Evolutionary conservation across 441 rosid genomes (phyloP), one percentile per base, ranked within the genome.

Genomic region (Populus hybrid): DNA sequence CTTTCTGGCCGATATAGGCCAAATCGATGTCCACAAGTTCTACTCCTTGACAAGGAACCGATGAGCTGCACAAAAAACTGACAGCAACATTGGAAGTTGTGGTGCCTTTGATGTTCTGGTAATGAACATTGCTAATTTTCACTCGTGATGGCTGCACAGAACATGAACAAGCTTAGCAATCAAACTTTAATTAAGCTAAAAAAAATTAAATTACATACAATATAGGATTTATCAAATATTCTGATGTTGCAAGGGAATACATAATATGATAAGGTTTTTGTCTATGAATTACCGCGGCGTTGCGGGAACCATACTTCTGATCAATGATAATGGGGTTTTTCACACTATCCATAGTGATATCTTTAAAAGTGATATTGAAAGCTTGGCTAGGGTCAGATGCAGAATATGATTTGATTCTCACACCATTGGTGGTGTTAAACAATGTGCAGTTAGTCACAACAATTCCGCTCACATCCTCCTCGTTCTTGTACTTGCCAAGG

Each of bases 321-420:
- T 95, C 93, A 2, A 95, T 90, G 50, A 89, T 88, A 36, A 93
- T 89, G 1, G 98, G 98, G 76, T 89, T 90, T 74, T 89, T 81
- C 6, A 93, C 95, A 10, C 79, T 70, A 1, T 87, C 83, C 91
- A 92, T 86, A 74, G 67, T 88, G 72, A 93, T 90, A 84, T 92
- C 88, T 77, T 84, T 70, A 85, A 88, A 93, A 32, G 83, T 81
- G 40, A 93, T 81, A 23, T 85, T 77, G 2, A 84, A 77, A 12
- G 92, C 90, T 11, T 21, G 14, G 14, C 88, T 85, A 21, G 97
- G 92, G 0, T 85, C 83, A 4, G 96, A 90, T 28, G 86, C 92
- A 74, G 90, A 84, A 89, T 92, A 95, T 12, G 99, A 87, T 80
- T 95, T 92, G 88, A 93, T 95, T 72, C 95, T 78, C 59, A 87